Base-by-base conservation (phyloP, 2,329 filamentous ascomycete species). In the Graphilbum fragrans region DNA sequence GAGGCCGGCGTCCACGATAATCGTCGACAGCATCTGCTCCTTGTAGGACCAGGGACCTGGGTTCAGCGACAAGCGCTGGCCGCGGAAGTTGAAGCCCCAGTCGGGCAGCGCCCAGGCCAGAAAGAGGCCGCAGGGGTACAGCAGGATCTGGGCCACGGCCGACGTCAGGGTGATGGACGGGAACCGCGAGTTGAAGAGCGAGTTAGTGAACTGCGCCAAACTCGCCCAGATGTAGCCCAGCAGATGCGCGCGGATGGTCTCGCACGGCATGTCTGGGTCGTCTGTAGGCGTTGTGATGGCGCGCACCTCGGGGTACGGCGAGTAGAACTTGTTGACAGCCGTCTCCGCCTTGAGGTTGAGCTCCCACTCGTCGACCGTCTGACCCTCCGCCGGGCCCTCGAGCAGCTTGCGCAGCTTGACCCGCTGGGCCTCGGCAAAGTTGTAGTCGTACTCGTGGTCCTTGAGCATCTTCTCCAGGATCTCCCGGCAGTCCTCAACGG, bases 1-100 rank as follows among this genome's bases (percentile, higher is more conserved):
- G 49, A 59, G 62, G n/a, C 66, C 66, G n/a, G 71, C 70, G 53
- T 80, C 78, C 40, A 77, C 73, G 68, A 75, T 74, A 54, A 74
- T 73, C 33, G 68, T 65, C 45, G 74, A 67, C 39, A 76, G 56
- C 62, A 74, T 65, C 50, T 77, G 73, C 54, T 77, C 73, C 56
- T 77, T 78, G 50, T 69, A 68, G 40, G 68, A 69, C 52, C 77
- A 77, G 3, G 66, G 67, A 0, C 71, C 70, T 0, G 72, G 70
- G 49, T 75, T 75, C 16, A 74, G 60, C 6, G 62, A 66, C 51
- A 70, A 65, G 21, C 63, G 60, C 20, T 63, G 50, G 14, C 69
- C 68, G 45, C 65, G 69, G 17, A 72, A 49, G 2, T 59, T 69
- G 49, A 77, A 63, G 29, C 66, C 65, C 38, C 52, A 58, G 47